Percentiles rank a stretch among this genome's conserved stretches.
These are phyloP conservation scores for Erythrophleum ivorense DNA, from an alignment of 331 rosid genomes.

Conservation along the genomic window DNA sequence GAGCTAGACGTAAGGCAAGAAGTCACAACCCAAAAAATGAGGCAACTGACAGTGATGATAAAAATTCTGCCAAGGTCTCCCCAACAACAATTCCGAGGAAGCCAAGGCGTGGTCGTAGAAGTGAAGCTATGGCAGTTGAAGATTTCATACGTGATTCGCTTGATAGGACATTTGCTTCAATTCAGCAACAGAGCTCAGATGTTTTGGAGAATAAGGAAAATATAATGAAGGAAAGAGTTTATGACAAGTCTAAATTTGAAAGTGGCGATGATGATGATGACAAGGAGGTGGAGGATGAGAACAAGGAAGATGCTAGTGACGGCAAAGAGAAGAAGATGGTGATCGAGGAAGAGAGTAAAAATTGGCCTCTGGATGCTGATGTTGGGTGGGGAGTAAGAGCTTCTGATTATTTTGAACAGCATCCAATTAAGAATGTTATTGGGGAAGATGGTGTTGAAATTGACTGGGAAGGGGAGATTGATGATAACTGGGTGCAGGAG, in stretches of 20 bases:
- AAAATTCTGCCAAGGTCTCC: conserved; percentile 32
- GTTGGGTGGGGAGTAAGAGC: conserved; percentile 95
- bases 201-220: conserved; percentile 51
- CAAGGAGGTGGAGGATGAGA: conserved; percentile 30
- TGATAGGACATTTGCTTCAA: conserved; percentile 61
- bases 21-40: conserved; percentile 31
- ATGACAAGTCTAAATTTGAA: conserved; percentile 31
- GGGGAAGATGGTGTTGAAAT: conserved; percentile 80
- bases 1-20: conserved; percentile 38
- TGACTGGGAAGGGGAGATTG: conserved; percentile 97
- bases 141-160: conserved; percentile 68
- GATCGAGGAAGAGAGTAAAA: conserved; percentile 77
- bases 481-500: conserved; percentile 89
- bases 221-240: conserved; percentile 55
- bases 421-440: conserved; percentile 73
- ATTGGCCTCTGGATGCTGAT: conserved; percentile 90
- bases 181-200: conserved; percentile 57
- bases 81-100: conserved; percentile 66
- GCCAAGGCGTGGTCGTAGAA: conserved; percentile 78
- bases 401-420: conserved; percentile 87
- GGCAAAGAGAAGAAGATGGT: conserved; percentile 56
- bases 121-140: conserved; percentile 76
- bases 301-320: conserved; percentile 36
- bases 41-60: conserved; percentile 35
- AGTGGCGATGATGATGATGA: conserved; percentile 16